A percentile compares a stretch with the other conserved stretches of the same genome.
phyloP scores from a whole-genome alignment of 805 yeast species.

The Ogataea corticis region DNA sequence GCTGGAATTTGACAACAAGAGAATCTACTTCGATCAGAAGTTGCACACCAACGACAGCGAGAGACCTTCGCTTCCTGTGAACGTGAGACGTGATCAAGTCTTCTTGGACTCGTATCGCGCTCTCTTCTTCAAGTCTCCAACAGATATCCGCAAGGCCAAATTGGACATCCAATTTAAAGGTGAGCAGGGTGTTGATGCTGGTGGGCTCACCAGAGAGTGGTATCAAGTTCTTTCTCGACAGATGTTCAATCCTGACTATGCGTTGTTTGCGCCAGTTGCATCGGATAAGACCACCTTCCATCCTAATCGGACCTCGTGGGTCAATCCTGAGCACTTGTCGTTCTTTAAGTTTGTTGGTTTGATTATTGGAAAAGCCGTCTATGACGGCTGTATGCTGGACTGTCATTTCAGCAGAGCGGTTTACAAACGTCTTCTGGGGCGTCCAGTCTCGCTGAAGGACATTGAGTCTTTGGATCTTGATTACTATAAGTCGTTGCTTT shows the following conservation, averaged over 20 bases:
- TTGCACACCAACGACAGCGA: slow-evolving; percentile 51
- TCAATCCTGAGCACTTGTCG: slow-evolving; percentile 89
- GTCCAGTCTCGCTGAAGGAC: slow-evolving; percentile 81
- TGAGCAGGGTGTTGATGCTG: slow-evolving; percentile 97
- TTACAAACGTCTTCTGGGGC: slow-evolving; percentile 80
- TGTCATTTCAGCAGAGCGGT: slow-evolving; percentile 96
- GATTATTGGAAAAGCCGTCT: slow-evolving; percentile 90
- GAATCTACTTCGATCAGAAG: slow-evolving; percentile 77
- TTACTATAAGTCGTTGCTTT: slow-evolving; percentile 84
- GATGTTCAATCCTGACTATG: slow-evolving; percentile 95
- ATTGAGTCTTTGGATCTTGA: slow-evolving; percentile 93
- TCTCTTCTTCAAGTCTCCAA: slow-evolving; percentile 73
- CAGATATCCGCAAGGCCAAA: slow-evolving; percentile 69
- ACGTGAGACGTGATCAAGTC: slow-evolving; percentile 84
- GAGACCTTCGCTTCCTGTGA: slow-evolving; percentile 54
- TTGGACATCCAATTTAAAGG: slow-evolving; percentile 84
- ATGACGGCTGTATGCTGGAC: slow-evolving; percentile 81
- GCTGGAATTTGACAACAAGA: slow-evolving; percentile 91
- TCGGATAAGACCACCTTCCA: slow-evolving; percentile 93
- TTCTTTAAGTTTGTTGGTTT: slow-evolving; percentile 94
- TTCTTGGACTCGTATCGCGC: slow-evolving; percentile 88
- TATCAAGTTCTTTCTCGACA: slow-evolving; percentile 90
- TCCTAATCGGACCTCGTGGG: slow-evolving; percentile 89
- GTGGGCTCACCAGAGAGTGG: slow-evolving; percentile 98
- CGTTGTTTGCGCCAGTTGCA: slow-evolving; percentile 86